Conservation (phyloP, 495 filamentous ascomycete species). For the Friedmanniomyces endolithicus region DNA sequence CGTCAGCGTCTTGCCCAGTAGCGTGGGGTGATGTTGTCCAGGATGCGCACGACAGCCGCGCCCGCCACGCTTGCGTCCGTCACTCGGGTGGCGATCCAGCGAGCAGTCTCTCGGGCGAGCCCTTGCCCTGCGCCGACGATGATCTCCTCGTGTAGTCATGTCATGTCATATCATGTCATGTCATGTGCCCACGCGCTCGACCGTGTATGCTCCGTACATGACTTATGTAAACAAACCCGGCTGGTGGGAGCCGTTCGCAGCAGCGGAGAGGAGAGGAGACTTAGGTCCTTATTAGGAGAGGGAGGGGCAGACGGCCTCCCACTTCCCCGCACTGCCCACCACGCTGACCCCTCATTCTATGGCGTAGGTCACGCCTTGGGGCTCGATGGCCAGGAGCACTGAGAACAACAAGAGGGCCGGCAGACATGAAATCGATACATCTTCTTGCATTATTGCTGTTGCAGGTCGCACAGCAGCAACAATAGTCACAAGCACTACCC, state of each 20-base stretch:
- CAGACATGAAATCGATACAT: not conserved
- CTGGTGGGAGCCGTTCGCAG: not conserved
- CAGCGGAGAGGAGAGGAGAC: not conserved
- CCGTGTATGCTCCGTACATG: not conserved
- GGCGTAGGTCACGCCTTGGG: not conserved
- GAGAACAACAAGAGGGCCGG: not conserved
- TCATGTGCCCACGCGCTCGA: not conserved
- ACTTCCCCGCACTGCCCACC: not conserved
- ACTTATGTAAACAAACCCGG: too few relatives aligned
- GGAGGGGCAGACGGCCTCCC: too few relatives aligned
- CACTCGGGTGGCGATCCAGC: too few relatives aligned
- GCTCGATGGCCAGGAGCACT: not conserved
- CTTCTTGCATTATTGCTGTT: not conserved
- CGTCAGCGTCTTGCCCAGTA: not conserved
- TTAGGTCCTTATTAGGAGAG: too few relatives aligned
- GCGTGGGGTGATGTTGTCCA: not conserved
- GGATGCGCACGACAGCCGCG: not conserved
- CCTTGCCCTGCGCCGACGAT: too few relatives aligned
- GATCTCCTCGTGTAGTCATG: too few relatives aligned
- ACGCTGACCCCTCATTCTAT: not conserved
- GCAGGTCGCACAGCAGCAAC: slow-evolving; percentile 1
- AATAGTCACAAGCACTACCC: not conserved
- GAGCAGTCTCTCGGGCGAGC: too few relatives aligned
- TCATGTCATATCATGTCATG: too few relatives aligned
- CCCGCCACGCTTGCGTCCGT: not conserved